Evolutionary conservation across 1,139 yeast genomes (phyloP), one percentile per base, ranked within the genome.

Genomic region (Pichia sp.): DNA sequence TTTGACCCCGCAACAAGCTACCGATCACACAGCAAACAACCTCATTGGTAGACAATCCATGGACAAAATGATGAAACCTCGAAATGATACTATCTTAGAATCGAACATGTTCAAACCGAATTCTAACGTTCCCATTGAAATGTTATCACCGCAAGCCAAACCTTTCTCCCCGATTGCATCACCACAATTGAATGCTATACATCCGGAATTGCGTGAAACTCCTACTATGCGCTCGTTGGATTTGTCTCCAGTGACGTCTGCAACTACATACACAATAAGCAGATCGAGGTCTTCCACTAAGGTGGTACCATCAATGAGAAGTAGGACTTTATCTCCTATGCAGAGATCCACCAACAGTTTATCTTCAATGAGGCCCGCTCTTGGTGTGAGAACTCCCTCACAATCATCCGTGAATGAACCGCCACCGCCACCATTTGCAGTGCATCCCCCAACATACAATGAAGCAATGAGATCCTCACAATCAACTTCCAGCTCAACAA

Each of bases 101-200:
- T 54, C 87, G 2, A 81, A 82, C 48, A 52, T 81, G 14, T 81
- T 76, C 52, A 68, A 71, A 47, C 91, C 91, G 1, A 67, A 61
- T 17, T 40, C 51, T 4, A 44, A 53, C 13, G 47, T 67, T 13
- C 66, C 64, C 10, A 51, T 59, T 13, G 71, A 64, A 31, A 56
- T 79, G 30, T 62, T 69, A 33, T 72, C 85, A 0, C 79, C 61
- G 2, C 63, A 58, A 29, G 62, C 63, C 6, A 53, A 51, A 38
- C 63, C 62, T 7, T 56, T 56, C 25, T 56, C 61, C 3, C 61
- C 62, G 5, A 39, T 48, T 13, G 46, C 49, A 6, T 51, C 59
- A 2, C 60, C 61, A 3, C 50, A 52, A 29, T 37, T 55, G 30
- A 44, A 45, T 35, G 52, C 57, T 2, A 34, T 53, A 8, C 48